Evolutionary conservation across 371 early-diverging fungal genomes (phyloP), one percentile per base, ranked within the genome.

Genomic region (Conidiobolus incongruus): DNA sequence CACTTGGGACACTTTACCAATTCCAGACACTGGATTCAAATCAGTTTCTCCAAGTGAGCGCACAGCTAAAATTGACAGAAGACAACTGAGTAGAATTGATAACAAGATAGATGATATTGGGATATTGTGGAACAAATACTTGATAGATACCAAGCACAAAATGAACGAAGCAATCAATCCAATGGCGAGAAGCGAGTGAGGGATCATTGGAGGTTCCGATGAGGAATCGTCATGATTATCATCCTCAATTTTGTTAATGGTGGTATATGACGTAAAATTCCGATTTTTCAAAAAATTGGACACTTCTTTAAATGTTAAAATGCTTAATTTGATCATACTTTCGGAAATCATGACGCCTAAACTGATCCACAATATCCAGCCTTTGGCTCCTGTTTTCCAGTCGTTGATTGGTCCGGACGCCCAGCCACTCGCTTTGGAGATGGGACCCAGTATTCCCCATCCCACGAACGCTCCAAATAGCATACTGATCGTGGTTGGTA

Each of bases 331-430:
- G 0, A 78, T 62, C 1, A 71, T 44, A n/a, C 73, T 66, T 42
- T 83, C 84, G 4, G 78, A 68, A 49, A 83, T 71, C 81, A 83
- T 81, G 13, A 83, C 74, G 8, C 77, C 78, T 13, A 79, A 32
- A 24, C 79, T 78, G n/a, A 81, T 63, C 81, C 84, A 83, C 20
- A 81, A 54, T 42, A 83, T 83, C 84, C 84, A 83, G 7, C 84
- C 81, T 30, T 72, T 66, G 4, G 76, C 68, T 6, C 84, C 81
- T 0, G 50, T 57, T 32, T 74, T 74, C 68, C 76, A 73, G 43
- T 79, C 78, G 34, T 61, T 51, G 7, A 83, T 69, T 1, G 69
- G 66, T 0, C 84, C 84, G 0, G 72, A 68, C 4, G 80, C 81
- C 84, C 84, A 83, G 11, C 75, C 71, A 6, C 64, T 60, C 43